Evolutionary conservation across 78 protist species (phyloP).

Genomic region (Dictyostelium intermedium): DNA sequence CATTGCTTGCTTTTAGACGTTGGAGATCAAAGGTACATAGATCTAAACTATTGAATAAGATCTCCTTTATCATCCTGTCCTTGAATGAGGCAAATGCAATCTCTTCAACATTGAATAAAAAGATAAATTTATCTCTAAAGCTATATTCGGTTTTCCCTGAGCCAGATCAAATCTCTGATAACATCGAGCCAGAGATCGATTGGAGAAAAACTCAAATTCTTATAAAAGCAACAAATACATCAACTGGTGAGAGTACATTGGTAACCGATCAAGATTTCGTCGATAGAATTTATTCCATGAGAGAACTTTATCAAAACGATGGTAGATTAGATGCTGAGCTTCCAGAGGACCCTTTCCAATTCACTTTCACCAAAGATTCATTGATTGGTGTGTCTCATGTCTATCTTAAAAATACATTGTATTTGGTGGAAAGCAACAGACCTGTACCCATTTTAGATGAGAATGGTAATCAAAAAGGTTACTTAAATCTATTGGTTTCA

Average conservation of each 20-base stretch:
- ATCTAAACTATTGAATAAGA: conserved; percentile 25
- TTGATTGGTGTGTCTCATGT: conserved; percentile 78
- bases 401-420: conserved; percentile 63
- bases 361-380: background rate
- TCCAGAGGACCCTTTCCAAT: conserved; percentile 53
- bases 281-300: conserved; percentile 63
- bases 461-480: conserved; percentile 58
- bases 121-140: conserved; percentile 3
- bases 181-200: conserved; percentile 44
- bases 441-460: conserved; percentile 67
- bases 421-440: conserved; percentile 37
- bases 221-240: conserved; percentile 13
- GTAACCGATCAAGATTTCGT: conserved; percentile 52
- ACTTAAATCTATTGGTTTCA: conserved; percentile 15
- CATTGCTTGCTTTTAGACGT: conserved; percentile 33
- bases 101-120: conserved; percentile 14
- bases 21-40: conserved; percentile 56
- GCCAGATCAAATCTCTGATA: conserved; percentile 22
- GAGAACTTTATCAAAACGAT: conserved; percentile 82
- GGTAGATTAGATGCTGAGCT: conserved; percentile 10
- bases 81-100: conserved; percentile 80
- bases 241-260: conserved; percentile 53
- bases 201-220: conserved; percentile 70
- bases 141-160: conserved; percentile 43
- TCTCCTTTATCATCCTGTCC: conserved; percentile 35